Base-by-base conservation (phyloP, 2,329 filamentous ascomycete species). In the Seiridium cupressi region DNA sequence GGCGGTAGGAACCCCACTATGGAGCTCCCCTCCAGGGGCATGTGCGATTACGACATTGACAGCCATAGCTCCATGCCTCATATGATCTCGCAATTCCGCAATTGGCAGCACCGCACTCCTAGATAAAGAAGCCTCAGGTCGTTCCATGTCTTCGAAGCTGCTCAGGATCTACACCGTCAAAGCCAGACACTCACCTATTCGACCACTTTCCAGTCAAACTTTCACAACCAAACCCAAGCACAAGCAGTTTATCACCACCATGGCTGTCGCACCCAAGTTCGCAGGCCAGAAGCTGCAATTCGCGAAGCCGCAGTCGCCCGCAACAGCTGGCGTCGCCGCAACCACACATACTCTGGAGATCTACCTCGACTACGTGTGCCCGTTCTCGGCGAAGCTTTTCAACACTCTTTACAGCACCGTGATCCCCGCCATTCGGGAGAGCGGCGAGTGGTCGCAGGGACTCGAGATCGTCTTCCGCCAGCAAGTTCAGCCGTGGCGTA, bases 331-430 rank as follows among this genome's bases (percentile, higher is more conserved):
- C 13, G 70, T 77, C 13, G 71, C 78, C 6, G 75, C 78, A 44
- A 76, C 82, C 5, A 73, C 80, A 13, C 85, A 89, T 77, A 88
- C 85, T 0, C 73, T 89, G 55, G 86, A 89, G 72, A 63, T 89
- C 56, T 89, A 91, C 76, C 87, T 97, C 66, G 93, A 97, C 81
- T 97, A 96, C 79, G 90, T 92, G 71, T 97, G 93, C 74, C 93
- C 92, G 46, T 86, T 79, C 74, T 84, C 80, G n/a, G 82, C 81
- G 62, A 81, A 81, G 72, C 77, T 93, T 69, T 97, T 95, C 84
- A 85, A 88, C 64, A 94, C 90, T 2, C 77, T 97, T 67, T 88
- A 89, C 76, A 79, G 75, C 60, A 76, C 80, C 36, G 84, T 96
- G 61, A 79, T 85, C 61, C 89, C 91, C 1, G 73, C 85, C 53